phyloP scores from a whole-genome alignment of 495 filamentous ascomycete genomes.

The Viridothelium virens region DNA sequence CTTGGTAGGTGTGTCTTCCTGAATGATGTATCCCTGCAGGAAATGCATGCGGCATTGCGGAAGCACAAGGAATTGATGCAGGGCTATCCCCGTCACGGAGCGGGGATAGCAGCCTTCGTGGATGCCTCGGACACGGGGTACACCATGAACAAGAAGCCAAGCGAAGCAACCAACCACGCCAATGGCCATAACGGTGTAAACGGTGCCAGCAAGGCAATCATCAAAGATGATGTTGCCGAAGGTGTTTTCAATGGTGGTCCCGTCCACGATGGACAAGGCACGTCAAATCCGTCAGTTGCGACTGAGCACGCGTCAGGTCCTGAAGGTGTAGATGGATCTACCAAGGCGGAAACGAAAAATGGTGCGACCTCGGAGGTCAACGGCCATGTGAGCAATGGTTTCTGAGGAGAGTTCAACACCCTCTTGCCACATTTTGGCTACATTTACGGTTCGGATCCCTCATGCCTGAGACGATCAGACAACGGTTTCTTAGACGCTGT shows the following conservation, averaged over 20 bases:
- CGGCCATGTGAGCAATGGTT: constrained; percentile 3
- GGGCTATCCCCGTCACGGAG: constrained; percentile 48
- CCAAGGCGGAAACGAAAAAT: constrained; percentile 7
- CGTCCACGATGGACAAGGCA: constrained; percentile 21
- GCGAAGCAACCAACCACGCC: constrained; percentile 24
- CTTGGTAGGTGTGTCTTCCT: constrained; percentile 51
- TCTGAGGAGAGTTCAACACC: not conserved
- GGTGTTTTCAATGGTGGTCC: constrained; percentile 31
- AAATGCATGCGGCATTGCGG: constrained; percentile 45
- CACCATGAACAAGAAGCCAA: constrained; percentile 39
- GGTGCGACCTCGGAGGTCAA: constrained; percentile 2
- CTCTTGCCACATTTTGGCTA: not conserved
- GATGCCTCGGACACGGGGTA: constrained; percentile 55
- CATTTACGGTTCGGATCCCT: not conserved
- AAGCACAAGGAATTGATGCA: constrained; percentile 49
- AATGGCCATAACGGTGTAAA: constrained; percentile 28
- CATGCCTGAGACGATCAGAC: not conserved
- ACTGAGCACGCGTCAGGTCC: constrained; percentile 24
- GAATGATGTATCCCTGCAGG: constrained; percentile 46
- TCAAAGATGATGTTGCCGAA: constrained; percentile 25
- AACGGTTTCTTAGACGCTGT: no score
- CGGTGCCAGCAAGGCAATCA: constrained; percentile 28
- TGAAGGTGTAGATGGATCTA: constrained; percentile 22
- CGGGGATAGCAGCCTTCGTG: constrained; percentile 53
- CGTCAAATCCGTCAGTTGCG: constrained; percentile 18